Conservation (phyloP, 1,139 yeast species). For the Eremothecium coryli region DNA sequence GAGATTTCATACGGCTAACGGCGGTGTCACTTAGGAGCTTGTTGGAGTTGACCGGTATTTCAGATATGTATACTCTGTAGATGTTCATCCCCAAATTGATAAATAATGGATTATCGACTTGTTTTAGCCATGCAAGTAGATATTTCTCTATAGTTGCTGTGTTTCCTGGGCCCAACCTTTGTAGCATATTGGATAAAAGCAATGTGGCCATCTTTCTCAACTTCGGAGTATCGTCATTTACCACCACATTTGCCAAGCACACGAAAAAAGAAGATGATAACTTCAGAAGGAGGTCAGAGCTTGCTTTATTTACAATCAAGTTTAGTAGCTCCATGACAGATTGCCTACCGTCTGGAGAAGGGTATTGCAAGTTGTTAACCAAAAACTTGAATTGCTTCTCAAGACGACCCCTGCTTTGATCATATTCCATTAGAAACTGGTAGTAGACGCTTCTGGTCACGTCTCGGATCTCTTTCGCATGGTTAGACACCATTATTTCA, state of each 20-base stretch:
- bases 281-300: constrained; percentile 50
- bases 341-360: constrained; percentile 78
- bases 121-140: constrained; percentile 59
- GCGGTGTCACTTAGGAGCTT: constrained; percentile 37
- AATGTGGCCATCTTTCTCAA: constrained; percentile 81
- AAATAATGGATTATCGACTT: constrained; percentile 44
- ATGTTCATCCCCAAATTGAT: constrained; percentile 71
- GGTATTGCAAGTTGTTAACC: constrained; percentile 76
- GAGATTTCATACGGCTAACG: constrained; percentile 32
- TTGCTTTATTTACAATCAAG: constrained; percentile 58
- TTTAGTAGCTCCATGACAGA: constrained; percentile 85
- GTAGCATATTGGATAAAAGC: constrained; percentile 49
- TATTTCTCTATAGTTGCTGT: constrained; percentile 47
- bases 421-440: constrained; percentile 87
- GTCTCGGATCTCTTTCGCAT: constrained; percentile 72
- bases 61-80: constrained; percentile 52
- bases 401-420: constrained; percentile 80
- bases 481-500: constrained; percentile 84
- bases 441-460: constrained; percentile 77
- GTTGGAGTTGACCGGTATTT: constrained; percentile 39
- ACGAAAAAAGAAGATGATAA: constrained; percentile 72
- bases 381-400: constrained; percentile 77
- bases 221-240: constrained; percentile 68
- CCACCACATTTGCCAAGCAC: constrained; percentile 66
- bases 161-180: constrained; percentile 39